Percentiles rank a stretch among this genome's conserved stretches.
Evolutionary conservation across 768 basidiomycete genomes (phyloP).

Genomic region (Boletus patriciae): DNA sequence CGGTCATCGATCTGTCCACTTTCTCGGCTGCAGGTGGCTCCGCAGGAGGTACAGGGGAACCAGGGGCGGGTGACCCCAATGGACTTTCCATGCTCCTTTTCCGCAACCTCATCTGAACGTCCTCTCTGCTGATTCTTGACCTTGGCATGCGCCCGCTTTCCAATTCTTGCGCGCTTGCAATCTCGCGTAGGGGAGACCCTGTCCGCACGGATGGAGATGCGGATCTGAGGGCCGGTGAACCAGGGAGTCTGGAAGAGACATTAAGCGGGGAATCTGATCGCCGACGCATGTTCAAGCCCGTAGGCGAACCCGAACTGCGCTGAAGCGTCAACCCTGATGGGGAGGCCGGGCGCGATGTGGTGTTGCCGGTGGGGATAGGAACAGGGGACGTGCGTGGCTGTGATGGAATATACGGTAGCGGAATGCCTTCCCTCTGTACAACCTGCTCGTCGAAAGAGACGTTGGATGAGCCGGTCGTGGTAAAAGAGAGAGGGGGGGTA

Average conservation of each 20-base stretch:
- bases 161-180: constrained; percentile 21
- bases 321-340: constrained; percentile 11
- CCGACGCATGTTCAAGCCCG: constrained; percentile 13
- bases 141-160: constrained; percentile 27
- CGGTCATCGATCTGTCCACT: not conserved
- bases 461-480: constrained; percentile 18
- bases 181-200: constrained; percentile 32
- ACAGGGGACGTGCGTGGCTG: constrained; percentile 3
- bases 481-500: constrained; percentile 21
- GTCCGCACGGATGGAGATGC: constrained; percentile 23
- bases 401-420: not conserved
- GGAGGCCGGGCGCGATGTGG: constrained; percentile 9
- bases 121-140: constrained; percentile 53
- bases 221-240: constrained; percentile 20
- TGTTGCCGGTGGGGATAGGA: not conserved
- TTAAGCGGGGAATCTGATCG: constrained; percentile 27
- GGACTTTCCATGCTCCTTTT: constrained; percentile 48
- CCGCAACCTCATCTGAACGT: constrained; percentile 50
- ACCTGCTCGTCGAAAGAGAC: constrained; percentile 12
- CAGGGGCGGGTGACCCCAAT: constrained; percentile 21
- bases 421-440: constrained; percentile 5
- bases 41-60: constrained; percentile 7
- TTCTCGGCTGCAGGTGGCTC: not conserved
- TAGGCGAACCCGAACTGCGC: constrained; percentile 21
- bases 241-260: constrained; percentile 14